A percentile compares a stretch with the other conserved stretches of the same genome.
Conservation (phyloP, 441 rosid species). For the Croton setiger region DNA sequence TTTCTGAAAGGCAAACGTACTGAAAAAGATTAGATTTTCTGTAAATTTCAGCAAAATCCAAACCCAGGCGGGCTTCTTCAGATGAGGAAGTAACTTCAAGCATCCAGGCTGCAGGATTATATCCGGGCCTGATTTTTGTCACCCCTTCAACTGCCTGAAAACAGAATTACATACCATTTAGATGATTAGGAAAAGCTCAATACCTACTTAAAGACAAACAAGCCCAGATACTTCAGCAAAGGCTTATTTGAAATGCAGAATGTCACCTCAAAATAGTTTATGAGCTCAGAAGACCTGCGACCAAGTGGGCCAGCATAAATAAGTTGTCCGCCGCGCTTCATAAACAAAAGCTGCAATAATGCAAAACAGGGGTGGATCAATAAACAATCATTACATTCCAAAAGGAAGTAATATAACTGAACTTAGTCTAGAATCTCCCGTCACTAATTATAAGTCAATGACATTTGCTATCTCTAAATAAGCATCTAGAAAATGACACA, state of each 20-base stretch:
- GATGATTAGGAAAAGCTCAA: constrained; percentile 8
- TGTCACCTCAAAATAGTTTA: constrained; percentile 80
- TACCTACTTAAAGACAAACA: constrained; percentile 9
- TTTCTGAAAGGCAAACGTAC: constrained; percentile 39
- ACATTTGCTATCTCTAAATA: neutral
- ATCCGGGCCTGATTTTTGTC: constrained; percentile 68
- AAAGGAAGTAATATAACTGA: constrained; percentile 1
- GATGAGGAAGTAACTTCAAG: constrained; percentile 78
- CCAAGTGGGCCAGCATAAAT: constrained; percentile 99
- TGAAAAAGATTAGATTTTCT: constrained; percentile 60
- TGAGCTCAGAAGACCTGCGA: constrained; percentile 67
- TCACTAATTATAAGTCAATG: constrained; percentile 1
- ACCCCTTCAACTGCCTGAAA: constrained; percentile 80
- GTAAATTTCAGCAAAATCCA: constrained; percentile 90
- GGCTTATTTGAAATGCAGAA: constrained; percentile 18
- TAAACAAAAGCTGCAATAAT: constrained; percentile 74
- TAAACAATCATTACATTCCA: neutral
- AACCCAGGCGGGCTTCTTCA: constrained; percentile 68
- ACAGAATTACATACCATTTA: neutral
- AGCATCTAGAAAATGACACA: neutral
- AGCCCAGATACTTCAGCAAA: constrained; percentile 9
- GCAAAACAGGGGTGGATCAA: constrained; percentile 9
- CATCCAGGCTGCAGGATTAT: constrained; percentile 98
- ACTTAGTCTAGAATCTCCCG: constrained; percentile 4
- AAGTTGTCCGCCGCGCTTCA: constrained; percentile 97